These are phyloP conservation scores for Chamaenerion angustifolium DNA, from an alignment of 345 rosid genomes.

Conservation along the genomic window DNA sequence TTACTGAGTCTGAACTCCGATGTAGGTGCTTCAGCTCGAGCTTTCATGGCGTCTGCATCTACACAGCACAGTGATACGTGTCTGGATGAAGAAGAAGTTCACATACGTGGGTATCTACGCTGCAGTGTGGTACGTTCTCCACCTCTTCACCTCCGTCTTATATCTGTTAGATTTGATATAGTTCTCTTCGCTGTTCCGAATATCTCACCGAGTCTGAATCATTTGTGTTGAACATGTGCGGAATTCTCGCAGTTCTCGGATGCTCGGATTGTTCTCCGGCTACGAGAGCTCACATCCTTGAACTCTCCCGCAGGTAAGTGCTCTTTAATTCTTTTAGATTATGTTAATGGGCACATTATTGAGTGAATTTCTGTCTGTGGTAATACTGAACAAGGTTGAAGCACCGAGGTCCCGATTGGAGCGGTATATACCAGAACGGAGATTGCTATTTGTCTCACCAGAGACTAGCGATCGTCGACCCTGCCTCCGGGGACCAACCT, in stretches of 20 bases:
- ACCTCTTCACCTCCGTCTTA: too few relatives aligned
- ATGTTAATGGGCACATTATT: too few relatives aligned
- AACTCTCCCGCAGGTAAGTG: slow-evolving; percentile 85
- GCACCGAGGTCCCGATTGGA: slow-evolving; percentile 99
- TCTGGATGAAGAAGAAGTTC: too few relatives aligned
- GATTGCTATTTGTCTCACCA: slow-evolving; percentile 68
- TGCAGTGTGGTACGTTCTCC: too few relatives aligned
- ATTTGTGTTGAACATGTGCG: slow-evolving; percentile 38
- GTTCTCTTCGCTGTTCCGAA: too few relatives aligned
- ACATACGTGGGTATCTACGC: too few relatives aligned
- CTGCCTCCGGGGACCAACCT: slow-evolving; percentile 94
- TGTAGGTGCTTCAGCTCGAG: too few relatives aligned
- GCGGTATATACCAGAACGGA: slow-evolving; percentile 73
- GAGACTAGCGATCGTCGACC: slow-evolving; percentile 76
- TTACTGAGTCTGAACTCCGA: too few relatives aligned
- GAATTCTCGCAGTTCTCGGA: slow-evolving; percentile 78
- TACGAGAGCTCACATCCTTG: slow-evolving; percentile 72
- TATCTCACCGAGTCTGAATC: too few relatives aligned
- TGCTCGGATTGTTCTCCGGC: slow-evolving; percentile 84
- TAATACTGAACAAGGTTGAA: slow-evolving; percentile 36
- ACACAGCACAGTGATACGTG: too few relatives aligned
- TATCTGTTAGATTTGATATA: too few relatives aligned
- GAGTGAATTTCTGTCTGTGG: background rate
- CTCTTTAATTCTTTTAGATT: background rate
- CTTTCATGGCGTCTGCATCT: too few relatives aligned